Conservation (phyloP, 805 yeast species). For the Metschnikowia dekortorum region DNA sequence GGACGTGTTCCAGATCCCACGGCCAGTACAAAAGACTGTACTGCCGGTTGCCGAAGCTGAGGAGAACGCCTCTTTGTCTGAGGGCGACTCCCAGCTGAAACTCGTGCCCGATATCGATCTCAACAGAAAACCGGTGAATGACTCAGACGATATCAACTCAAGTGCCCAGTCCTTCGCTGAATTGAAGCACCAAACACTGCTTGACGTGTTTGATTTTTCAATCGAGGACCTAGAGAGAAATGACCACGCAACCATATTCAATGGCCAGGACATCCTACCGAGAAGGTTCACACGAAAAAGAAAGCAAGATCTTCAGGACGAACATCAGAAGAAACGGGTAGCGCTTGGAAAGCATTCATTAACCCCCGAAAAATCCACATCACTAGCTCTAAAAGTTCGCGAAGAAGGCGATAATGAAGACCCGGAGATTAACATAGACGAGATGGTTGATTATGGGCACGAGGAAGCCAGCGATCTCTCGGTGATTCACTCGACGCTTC, state of each 20-base stretch:
- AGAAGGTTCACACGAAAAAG: slow-evolving; percentile 6
- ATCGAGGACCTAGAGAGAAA: slow-evolving; percentile 14
- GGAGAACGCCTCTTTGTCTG: background rate
- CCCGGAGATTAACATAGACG: background rate
- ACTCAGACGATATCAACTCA: slow-evolving; percentile 1
- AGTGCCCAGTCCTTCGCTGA: background rate
- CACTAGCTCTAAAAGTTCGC: slow-evolving; percentile 7
- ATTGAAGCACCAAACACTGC: background rate
- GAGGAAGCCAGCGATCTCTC: background rate
- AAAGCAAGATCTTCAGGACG: slow-evolving; percentile 2
- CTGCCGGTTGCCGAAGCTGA: background rate
- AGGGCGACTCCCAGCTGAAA: background rate
- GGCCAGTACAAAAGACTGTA: background rate
- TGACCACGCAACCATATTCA: slow-evolving; percentile 10
- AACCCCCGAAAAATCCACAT: background rate
- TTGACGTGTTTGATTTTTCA: slow-evolving; percentile 15
- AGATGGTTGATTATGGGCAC: background rate
- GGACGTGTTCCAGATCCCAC: background rate
- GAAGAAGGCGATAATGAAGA: background rate
- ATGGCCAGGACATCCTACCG: slow-evolving; percentile 5
- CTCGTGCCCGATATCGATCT: slow-evolving; percentile 1
- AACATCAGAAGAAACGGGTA: background rate
- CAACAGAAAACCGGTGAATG: background rate
- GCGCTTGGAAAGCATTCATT: background rate
- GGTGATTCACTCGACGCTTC: background rate